These are phyloP conservation scores for Maudiozyma barnettii DNA, from an alignment of 805 yeast genomes.

Conservation along the genomic window DNA sequence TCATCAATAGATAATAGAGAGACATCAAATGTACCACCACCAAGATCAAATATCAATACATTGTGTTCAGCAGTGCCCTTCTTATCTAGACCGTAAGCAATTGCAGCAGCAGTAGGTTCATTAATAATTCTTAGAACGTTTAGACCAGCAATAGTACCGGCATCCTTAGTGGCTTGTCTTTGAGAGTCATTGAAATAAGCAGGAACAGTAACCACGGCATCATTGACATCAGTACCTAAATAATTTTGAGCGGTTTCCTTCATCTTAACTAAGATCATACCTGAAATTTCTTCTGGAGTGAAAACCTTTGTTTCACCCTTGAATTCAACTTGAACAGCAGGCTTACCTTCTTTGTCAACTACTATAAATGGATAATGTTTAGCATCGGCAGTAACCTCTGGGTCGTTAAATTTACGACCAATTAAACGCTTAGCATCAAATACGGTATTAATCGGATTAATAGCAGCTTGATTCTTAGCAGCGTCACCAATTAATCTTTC, in stretches of 20 bases:
- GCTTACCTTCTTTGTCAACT: conserved; percentile 62
- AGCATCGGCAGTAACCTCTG: conserved; percentile 67
- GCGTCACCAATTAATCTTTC: conserved; percentile 95
- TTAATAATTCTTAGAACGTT: conserved; percentile 90
- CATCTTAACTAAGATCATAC: conserved; percentile 87
- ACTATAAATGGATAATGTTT: conserved; percentile 85
- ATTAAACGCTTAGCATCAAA: conserved; percentile 89
- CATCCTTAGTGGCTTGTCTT: conserved; percentile 97
- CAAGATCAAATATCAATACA: conserved; percentile 86
- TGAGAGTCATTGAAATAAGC: conserved; percentile 97
- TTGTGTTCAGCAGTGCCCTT: conserved; percentile 70
- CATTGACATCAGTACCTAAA: conserved; percentile 71
- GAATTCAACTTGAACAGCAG: conserved; percentile 72
- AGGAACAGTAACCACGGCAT: conserved; percentile 93
- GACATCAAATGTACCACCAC: conserved; percentile 98
- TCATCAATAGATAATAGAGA: conserved; percentile 85
- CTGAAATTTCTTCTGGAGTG: conserved; percentile 90
- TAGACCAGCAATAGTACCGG: conserved; percentile 92
- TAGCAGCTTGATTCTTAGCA: conserved; percentile 95
- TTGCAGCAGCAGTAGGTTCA: conserved; percentile 97
- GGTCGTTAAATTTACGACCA: conserved; percentile 78
- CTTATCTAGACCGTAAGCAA: conserved; percentile 89
- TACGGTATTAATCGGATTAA: conserved; percentile 85
- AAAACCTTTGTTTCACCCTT: conserved; percentile 78
- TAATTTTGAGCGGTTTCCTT: conserved; percentile 84